phyloP scores from a whole-genome alignment of 2,329 filamentous ascomycete genomes.

The Pyrenophora tritici-repentis region DNA sequence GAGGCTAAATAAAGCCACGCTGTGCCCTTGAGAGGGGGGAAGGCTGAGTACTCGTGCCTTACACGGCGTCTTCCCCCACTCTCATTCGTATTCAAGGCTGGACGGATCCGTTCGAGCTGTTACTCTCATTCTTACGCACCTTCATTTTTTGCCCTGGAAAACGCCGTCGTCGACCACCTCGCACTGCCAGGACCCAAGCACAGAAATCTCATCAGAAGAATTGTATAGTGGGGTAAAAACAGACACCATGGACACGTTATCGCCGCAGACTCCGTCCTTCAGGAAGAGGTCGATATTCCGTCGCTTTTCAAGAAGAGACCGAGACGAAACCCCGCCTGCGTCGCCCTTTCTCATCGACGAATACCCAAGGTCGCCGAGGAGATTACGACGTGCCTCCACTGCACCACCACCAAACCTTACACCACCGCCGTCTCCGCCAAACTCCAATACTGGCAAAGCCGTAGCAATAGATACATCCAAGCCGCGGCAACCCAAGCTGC shows the following conservation, averaged over 20 bases:
- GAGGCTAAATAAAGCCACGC: slow-evolving; percentile 18
- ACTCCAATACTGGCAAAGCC: slow-evolving; percentile 2
- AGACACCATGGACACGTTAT: slow-evolving; percentile 22
- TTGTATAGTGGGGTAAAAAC: slow-evolving; percentile 4
- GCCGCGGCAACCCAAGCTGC: slow-evolving; percentile 4
- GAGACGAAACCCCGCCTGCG: slow-evolving; percentile 8
- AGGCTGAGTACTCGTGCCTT: slow-evolving; percentile 10
- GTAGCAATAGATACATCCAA: slow-evolving; percentile 5
- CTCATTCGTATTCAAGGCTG: slow-evolving; percentile 1
- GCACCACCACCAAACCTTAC: slow-evolving; percentile 11
- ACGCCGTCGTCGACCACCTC: neutral
- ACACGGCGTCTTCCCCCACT: slow-evolving; percentile 5
- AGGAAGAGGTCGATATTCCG: slow-evolving; percentile 28
- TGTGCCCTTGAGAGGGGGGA: slow-evolving; percentile 15
- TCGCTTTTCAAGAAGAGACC: slow-evolving; percentile 22
- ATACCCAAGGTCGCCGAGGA: slow-evolving; percentile 4
- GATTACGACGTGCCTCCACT: slow-evolving; percentile 3
- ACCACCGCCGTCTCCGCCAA: slow-evolving; percentile 15
- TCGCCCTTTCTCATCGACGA: slow-evolving; percentile 9
- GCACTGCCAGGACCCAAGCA: neutral
- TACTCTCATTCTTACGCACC: neutral
- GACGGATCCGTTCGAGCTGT: neutral
- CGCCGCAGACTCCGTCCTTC: slow-evolving; percentile 10
- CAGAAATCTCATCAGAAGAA: neutral
- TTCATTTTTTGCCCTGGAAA: neutral